phyloP scores from a whole-genome alignment of 225 moss, liverwort and hornwort species.

The Marchantia paleacea region DNA sequence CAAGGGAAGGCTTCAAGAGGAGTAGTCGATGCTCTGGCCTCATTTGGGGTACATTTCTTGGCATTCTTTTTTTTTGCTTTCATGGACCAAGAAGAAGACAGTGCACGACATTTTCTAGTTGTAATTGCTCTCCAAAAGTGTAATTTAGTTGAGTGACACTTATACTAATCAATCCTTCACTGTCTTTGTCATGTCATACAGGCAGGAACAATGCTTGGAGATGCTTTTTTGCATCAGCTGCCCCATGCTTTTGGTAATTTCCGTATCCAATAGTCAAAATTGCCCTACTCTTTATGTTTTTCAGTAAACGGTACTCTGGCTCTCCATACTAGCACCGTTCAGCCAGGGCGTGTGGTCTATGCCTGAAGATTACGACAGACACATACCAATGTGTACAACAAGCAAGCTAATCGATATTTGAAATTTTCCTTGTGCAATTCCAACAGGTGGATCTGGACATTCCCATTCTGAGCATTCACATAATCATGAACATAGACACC shows the following conservation, averaged over 20 bases:
- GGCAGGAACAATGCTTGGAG: slow-evolving; percentile 94
- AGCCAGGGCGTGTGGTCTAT: no score
- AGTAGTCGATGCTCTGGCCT: slow-evolving; percentile 81
- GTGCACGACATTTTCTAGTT: neutral
- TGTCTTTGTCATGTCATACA: slow-evolving; percentile 17
- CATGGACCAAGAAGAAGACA: neutral
- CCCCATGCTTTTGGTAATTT: slow-evolving; percentile 83
- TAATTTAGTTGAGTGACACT: neutral
- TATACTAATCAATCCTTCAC: neutral
- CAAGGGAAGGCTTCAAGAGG: slow-evolving; percentile 71
- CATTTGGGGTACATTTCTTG: slow-evolving; percentile 62
- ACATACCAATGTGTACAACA: no score
- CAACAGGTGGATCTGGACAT: slow-evolving; percentile 50
- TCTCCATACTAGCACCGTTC: no score
- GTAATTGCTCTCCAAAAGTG: neutral
- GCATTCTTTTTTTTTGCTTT: neutral
- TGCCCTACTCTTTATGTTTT: no score
- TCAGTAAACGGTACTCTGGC: no score
- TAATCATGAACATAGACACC: slow-evolving; percentile 47
- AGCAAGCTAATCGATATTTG: no score
- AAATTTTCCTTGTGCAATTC: neutral
- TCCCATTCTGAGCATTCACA: slow-evolving; percentile 29
- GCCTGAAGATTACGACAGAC: no score
- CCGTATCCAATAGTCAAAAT: neutral
- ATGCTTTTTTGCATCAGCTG: slow-evolving; percentile 90